Base-by-base conservation (phyloP, 1,284 basidiomycete genomes). In the Cutaneotrichosporon arboriforme region DNA sequence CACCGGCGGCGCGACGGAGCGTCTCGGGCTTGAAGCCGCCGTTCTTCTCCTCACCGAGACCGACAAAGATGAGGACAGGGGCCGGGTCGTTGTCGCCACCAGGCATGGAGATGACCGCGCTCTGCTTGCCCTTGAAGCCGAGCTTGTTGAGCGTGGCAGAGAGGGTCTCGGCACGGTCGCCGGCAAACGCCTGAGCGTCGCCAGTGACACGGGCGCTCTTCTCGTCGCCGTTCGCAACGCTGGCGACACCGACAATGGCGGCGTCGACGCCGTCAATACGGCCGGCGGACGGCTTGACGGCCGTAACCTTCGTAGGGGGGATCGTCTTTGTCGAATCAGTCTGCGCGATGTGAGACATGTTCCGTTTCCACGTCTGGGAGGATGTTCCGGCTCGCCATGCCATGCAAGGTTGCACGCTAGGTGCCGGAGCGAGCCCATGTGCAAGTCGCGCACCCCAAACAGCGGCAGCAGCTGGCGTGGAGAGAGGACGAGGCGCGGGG, bases 21-120 rank as follows among this genome's bases (percentile, higher is more conserved):
- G 48, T 42, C 48, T 59, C 57, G 43, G 51, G 53, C 36, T 46
- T 55, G 42, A 52, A 31, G 18, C 41, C 46, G 33, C 22, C 23
- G 12, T 46, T 35, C 18, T 20, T 15, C 17, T 52, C 23, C 48
- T 59, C 41, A 33, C 57, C 57, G 17, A 55, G 53, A 17, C 52
- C 51, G 21, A 43, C 54, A 15, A 55, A 55, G 53, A 53, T 42
- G 46, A 52, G 46, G 17, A 54, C 34, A 1, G 50, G 48, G 3
- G 51, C 55, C 8, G 39, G 20, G 44, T 54, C 55, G 9, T 35
- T 41, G 10, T 50, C 57, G 9, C 22, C 33, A 31, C 53, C 51
- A 3, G 53, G 51, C 8, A 59, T 15, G 5, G 50, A 22, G n/a
- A 47, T 20, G 17, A 45, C 13, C 1, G 51, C 18, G 31, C 31